A percentile compares a stretch with the other conserved stretches of the same genome.
Evolutionary conservation across 2,329 filamentous ascomycete genomes (phyloP).

Genomic region (Diaporthe sp.): DNA sequence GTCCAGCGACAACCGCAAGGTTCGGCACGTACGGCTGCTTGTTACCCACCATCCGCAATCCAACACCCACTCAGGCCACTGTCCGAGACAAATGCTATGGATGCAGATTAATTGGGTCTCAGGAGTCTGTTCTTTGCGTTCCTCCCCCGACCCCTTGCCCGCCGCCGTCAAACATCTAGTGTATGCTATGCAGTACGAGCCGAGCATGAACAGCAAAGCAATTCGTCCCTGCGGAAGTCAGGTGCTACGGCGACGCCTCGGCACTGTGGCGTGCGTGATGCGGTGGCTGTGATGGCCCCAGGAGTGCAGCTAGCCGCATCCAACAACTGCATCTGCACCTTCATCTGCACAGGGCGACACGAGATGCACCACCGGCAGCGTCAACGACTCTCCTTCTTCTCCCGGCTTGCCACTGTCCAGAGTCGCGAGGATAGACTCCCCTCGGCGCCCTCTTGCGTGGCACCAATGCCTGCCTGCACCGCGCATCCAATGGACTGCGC

Average conservation of each 20-base stretch:
- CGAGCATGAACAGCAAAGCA: not conserved
- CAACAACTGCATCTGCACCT: conserved; percentile 12
- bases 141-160: conserved; percentile 18
- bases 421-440: not conserved
- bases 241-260: conserved; percentile 20
- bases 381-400: not conserved
- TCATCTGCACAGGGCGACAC: conserved; percentile 15
- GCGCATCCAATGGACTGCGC: not conserved
- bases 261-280: conserved; percentile 17
- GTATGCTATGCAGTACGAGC: conserved; percentile 25
- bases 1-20: conserved; percentile 2
- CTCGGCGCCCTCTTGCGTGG: not conserved
- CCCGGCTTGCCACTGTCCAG: conserved; percentile 12
- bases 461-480: not conserved
- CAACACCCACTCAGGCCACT: conserved; percentile 7
- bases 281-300: conserved; percentile 25
- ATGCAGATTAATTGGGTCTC: conserved; percentile 28
- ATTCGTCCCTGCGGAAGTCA: not conserved
- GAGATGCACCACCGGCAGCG: conserved; percentile 12
- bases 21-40: conserved; percentile 14
- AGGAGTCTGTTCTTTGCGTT: conserved; percentile 26
- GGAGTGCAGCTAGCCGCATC: conserved; percentile 22
- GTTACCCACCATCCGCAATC: conserved; percentile 5
- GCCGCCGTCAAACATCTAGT: conserved; percentile 14
- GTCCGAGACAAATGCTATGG: conserved; percentile 22